A percentile compares a stretch with the other conserved stretches of the same genome.
Evolutionary conservation across 148 eudicot genomes (phyloP).

Genomic region (Amaranthus palmeri): DNA sequence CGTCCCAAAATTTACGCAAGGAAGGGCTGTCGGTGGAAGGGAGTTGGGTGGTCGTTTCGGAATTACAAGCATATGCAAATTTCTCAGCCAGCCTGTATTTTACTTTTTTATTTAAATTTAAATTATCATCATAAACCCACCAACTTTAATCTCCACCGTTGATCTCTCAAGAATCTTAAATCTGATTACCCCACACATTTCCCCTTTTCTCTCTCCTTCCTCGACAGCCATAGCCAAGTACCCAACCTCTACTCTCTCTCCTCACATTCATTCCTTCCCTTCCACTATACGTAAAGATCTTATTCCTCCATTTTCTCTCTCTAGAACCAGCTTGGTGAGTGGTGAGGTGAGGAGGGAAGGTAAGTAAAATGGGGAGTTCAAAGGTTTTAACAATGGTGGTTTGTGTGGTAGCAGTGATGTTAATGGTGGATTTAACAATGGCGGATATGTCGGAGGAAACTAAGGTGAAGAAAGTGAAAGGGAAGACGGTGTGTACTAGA

Average conservation of each 20-base stretch:
- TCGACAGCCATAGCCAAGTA: conserved; percentile 6
- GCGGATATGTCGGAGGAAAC: conserved; percentile 30
- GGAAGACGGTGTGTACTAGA: conserved; percentile 53
- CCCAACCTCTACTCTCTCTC: background rate
- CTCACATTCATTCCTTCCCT: conserved; percentile 10
- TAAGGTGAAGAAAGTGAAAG: conserved; percentile 51
- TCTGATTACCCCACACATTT: background rate
- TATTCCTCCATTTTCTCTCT: conserved; percentile 9
- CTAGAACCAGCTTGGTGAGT: background rate
- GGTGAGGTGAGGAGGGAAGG: too few relatives aligned
- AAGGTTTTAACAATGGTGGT: conserved; percentile 4
- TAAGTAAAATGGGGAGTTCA: background rate
- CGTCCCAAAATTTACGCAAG: too few relatives aligned
- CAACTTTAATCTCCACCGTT: conserved; percentile 28
- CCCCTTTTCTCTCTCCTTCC: conserved; percentile 8
- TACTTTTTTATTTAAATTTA: too few relatives aligned
- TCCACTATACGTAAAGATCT: conserved; percentile 12
- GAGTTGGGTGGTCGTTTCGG: conserved; percentile 16
- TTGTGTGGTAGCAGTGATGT: background rate
- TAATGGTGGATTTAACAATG: conserved; percentile 6
- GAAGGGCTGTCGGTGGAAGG: conserved; percentile 28
- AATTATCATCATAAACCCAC: conserved; percentile 4
- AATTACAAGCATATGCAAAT: background rate
- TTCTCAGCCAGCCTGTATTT: conserved; percentile 12
- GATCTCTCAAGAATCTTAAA: conserved; percentile 5